A percentile compares a stretch with the other conserved stretches of the same genome.
These are phyloP conservation scores for Colletotrichum neosansevieriae DNA, from an alignment of 2,329 filamentous ascomycete species.

Conservation along the genomic window DNA sequence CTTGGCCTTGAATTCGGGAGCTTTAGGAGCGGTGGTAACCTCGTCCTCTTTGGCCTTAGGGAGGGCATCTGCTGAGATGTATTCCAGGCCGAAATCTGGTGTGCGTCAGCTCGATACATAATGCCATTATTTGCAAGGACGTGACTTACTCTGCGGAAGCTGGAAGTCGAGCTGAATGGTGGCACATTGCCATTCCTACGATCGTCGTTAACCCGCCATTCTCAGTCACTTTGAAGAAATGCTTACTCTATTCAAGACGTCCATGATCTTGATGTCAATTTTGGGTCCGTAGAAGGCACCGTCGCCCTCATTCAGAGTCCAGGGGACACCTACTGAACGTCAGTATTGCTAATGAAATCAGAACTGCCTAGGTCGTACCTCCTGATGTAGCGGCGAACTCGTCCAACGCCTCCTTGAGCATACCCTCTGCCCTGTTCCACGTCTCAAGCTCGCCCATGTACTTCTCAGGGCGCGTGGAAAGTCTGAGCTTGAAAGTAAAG, in stretches of 20 bases:
- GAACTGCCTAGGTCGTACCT: conserved; percentile 41
- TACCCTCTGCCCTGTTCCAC: conserved; percentile 89
- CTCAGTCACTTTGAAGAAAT: neutral
- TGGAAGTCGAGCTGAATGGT: conserved; percentile 96
- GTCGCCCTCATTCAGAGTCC: conserved; percentile 94
- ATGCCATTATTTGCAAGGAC: neutral
- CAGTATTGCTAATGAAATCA: conserved; percentile 45
- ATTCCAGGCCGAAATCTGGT: conserved; percentile 85
- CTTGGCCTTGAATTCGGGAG: conserved; percentile 50
- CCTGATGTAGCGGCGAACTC: conserved; percentile 69
- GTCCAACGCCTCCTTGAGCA: conserved; percentile 82
- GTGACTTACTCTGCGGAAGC: conserved; percentile 47
- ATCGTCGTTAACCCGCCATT: conserved; percentile 4
- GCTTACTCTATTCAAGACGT: conserved; percentile 81
- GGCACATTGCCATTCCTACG: conserved; percentile 77
- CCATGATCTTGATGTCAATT: conserved; percentile 95
- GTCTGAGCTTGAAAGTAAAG: conserved; percentile 81
- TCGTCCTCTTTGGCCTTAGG: conserved; percentile 51
- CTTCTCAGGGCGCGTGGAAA: conserved; percentile 91
- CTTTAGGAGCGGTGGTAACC: conserved; percentile 45
- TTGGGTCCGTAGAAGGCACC: conserved; percentile 99
- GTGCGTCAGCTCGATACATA: conserved; percentile 54
- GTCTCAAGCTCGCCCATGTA: conserved; percentile 87
- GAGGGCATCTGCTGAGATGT: conserved; percentile 76
- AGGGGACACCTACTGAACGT: conserved; percentile 52